Evolutionary conservation across 352 stramenopile genomes (phyloP), one percentile per base, ranked within the genome.

Genomic region (Pythium sukuiense): DNA sequence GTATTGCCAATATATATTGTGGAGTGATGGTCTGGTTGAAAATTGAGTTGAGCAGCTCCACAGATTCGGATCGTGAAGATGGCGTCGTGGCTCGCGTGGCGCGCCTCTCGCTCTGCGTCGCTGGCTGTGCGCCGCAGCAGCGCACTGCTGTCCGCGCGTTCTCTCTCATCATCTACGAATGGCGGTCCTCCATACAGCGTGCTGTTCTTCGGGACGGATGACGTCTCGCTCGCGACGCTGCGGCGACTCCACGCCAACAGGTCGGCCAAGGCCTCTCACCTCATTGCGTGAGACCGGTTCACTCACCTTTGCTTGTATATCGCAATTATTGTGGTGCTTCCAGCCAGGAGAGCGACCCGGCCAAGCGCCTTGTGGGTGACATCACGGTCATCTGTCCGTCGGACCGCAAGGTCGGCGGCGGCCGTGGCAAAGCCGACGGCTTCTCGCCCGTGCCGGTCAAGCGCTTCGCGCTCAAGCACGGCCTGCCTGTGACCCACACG

Each of bases 181-280:
- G 20, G 32, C 12, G 32, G n/a, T 16, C 57, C 57, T 20, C 66
- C 60, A 27, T 69, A 84, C 50, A 80, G 85, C 52, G 84, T 95
- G 32, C 70, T 95, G 14, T 95, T 95, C 75, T 95, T 95, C 71
- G 87, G 87, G 33, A 95, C 87, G 3, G 87, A 95, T 61, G 81
- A 95, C 45, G 83, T 95, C 29, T 93, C 87, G 20, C 76, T 93
- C 35, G 79, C 85, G 37, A 95, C 87, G 66, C 82, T 95, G 24
- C 71, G 81, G 60, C 65, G 61, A 39, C 72, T 95, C 64, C 76
- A 93, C 57, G 73, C 67, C 60, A 85, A 90, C 73, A 91, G 85
- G 80, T 89, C 24, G 41, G 13, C 6, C 61, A 18, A 29, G 18
- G 6, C 6, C 56, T n/a, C 16, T 8, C 35, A 9, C 20, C 35